Percentiles rank a stretch among this genome's conserved stretches.
Conservation (phyloP, 2,329 filamentous ascomycete species). For the Colletotrichum destructivum region DNA sequence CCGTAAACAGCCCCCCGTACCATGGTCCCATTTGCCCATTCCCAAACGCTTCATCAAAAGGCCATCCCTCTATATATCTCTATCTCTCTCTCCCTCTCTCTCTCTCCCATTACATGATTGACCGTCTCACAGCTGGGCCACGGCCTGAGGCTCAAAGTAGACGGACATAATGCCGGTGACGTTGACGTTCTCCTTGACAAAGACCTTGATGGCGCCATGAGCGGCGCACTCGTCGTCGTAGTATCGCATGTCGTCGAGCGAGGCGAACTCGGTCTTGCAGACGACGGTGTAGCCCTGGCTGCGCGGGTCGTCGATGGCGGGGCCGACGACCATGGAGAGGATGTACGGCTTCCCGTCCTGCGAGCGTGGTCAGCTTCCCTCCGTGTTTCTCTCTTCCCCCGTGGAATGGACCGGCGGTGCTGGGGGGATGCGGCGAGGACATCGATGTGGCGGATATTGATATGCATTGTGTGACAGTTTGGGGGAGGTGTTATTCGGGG, state of each 20-base stretch:
- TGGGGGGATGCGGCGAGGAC: not conserved
- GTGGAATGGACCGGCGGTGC: not conserved
- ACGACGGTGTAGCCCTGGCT: slow-evolving; percentile 77
- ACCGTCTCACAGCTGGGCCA: slow-evolving; percentile 32
- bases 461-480: not conserved
- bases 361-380: not conserved
- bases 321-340: slow-evolving; percentile 67
- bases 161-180: slow-evolving; percentile 58
- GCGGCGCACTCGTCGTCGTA: slow-evolving; percentile 72
- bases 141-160: slow-evolving; percentile 55
- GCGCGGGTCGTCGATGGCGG: slow-evolving; percentile 70
- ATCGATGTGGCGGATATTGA: no score
- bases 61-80: not conserved
- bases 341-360: slow-evolving; percentile 83
- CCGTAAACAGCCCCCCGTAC: not conserved
- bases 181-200: slow-evolving; percentile 50
- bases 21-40: not conserved
- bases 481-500: not conserved
- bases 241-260: slow-evolving; percentile 77
- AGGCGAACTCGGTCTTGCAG: slow-evolving; percentile 75
- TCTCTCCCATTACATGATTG: no score
- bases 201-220: slow-evolving; percentile 58
- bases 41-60: not conserved
- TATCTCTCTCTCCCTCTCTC: no score
- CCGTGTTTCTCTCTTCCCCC: not conserved